Percentiles rank a stretch among this genome's conserved stretches.
phyloP scores from a whole-genome alignment of 2,329 filamentous ascomycete species.

The Calonectria honghensis region DNA sequence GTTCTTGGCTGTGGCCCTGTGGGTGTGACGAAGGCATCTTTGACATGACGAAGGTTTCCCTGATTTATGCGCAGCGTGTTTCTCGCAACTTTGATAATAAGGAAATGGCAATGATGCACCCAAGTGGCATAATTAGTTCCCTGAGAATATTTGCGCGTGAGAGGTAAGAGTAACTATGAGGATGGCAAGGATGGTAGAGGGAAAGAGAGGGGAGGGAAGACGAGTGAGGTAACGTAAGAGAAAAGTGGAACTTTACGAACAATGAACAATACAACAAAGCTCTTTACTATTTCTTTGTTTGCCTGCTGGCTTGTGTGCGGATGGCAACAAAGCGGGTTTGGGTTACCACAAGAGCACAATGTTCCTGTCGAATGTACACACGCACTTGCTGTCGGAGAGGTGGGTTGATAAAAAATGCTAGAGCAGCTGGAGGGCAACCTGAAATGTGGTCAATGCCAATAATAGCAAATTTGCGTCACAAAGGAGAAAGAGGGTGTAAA shows the following conservation, averaged over 20 bases:
- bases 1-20: neutral
- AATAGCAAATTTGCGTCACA: neutral
- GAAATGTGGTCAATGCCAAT: neutral
- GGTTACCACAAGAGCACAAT: too few species aligned
- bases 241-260: neutral
- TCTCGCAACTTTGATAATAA: neutral
- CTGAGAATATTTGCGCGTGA: neutral
- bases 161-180: too few species aligned
- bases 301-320: neutral
- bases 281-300: neutral
- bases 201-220: neutral
- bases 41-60: too few species aligned
- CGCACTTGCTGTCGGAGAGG: neutral
- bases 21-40: neutral
- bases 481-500: neutral
- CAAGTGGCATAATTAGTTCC: neutral
- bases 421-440: neutral
- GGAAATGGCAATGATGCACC: accelerated
- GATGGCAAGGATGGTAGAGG: neutral
- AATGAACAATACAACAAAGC: neutral
- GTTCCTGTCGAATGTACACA: too few species aligned
- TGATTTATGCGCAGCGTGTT: too few species aligned
- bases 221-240: neutral
- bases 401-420: neutral
- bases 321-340: neutral